phyloP scores from a whole-genome alignment of 176 grass and related monocot genomes.

The Oryza coarctata region DNA sequence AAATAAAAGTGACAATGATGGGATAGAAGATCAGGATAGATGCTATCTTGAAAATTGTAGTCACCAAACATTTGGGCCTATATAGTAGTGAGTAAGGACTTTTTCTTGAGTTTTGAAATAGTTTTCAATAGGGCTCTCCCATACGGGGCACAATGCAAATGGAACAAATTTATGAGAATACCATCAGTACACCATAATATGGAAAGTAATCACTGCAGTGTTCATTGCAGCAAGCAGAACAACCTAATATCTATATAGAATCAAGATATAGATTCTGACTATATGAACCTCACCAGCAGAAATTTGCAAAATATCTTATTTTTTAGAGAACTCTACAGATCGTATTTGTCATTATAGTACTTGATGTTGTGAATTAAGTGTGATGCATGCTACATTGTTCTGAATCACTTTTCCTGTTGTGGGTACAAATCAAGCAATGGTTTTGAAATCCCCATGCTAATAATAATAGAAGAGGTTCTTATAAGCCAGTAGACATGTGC shows the following conservation, averaged over 20 bases:
- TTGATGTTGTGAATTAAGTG: neutral
- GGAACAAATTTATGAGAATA: neutral
- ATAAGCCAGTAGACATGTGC: neutral
- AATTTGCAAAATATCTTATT: conserved; percentile 16
- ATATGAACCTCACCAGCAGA: neutral
- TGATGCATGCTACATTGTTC: neutral
- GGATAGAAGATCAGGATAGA: neutral
- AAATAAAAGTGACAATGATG: neutral
- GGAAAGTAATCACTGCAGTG: neutral
- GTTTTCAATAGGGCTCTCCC: neutral
- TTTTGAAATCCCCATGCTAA: neutral
- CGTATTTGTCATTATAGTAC: neutral
- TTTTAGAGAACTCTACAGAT: neutral
- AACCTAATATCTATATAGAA: neutral
- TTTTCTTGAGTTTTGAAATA: neutral
- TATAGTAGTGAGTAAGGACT: neutral
- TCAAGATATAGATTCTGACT: conserved; percentile 18
- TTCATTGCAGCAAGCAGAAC: conserved; percentile 1
- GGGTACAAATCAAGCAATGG: neutral
- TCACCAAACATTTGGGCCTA: neutral
- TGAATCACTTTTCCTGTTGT: neutral
- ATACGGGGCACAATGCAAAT: neutral
- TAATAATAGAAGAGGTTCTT: neutral
- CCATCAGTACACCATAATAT: neutral
- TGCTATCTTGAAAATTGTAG: neutral